Evolutionary conservation across 2,329 filamentous ascomycete genomes (phyloP).

Genomic region (Cyphellophora attinorum): DNA sequence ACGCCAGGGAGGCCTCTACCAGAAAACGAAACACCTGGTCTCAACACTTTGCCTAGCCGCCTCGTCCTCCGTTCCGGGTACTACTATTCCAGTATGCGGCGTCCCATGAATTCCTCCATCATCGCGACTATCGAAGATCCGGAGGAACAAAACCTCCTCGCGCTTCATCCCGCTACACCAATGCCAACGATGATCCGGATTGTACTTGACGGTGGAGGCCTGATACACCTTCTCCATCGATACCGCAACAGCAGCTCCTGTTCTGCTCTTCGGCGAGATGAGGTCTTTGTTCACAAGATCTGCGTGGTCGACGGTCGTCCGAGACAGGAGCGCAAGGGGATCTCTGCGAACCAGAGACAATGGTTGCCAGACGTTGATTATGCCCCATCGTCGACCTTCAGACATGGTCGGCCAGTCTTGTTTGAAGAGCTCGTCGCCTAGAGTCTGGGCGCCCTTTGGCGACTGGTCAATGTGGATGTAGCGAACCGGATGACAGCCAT

Average conservation of each 20-base stretch:
- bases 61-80: slow-evolving; percentile 32
- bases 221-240: background rate
- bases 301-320: slow-evolving; percentile 36
- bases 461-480: slow-evolving; percentile 42
- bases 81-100: slow-evolving; percentile 46
- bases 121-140: slow-evolving; percentile 49
- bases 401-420: slow-evolving; percentile 22
- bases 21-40: slow-evolving; percentile 31
- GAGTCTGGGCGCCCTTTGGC: slow-evolving; percentile 30
- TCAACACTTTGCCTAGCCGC: slow-evolving; percentile 47
- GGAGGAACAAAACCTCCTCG: slow-evolving; percentile 47
- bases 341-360: slow-evolving; percentile 39
- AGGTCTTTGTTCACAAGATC: slow-evolving; percentile 40
- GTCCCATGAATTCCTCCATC: slow-evolving; percentile 41
- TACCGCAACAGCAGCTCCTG: background rate
- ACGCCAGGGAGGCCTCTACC: no score
- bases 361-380: slow-evolving; percentile 44
- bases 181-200: slow-evolving; percentile 38
- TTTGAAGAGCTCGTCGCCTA: slow-evolving; percentile 31
- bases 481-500: slow-evolving; percentile 30
- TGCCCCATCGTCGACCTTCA: slow-evolving; percentile 32
- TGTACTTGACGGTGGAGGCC: slow-evolving; percentile 24
- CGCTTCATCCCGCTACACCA: slow-evolving; percentile 42
- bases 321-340: slow-evolving; percentile 44
- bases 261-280: slow-evolving; percentile 19